Conservation (phyloP, 2,329 filamentous ascomycete species). For the Penicillium sp. region DNA sequence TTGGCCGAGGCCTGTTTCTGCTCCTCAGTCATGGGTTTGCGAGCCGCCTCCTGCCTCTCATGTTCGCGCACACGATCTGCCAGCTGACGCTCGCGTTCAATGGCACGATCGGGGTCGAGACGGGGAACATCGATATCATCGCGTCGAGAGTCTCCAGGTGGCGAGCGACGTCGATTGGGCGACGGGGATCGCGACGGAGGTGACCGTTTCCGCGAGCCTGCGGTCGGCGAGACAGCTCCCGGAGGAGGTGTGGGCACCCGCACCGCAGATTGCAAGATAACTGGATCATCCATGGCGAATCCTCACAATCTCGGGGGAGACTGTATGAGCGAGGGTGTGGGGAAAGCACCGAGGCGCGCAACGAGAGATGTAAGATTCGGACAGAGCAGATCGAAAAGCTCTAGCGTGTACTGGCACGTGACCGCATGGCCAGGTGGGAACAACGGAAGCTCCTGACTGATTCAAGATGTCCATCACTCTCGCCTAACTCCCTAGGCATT, state of each 20-base stretch:
- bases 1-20: slow-evolving; percentile 84
- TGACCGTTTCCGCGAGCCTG: slow-evolving; percentile 52
- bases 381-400: slow-evolving; percentile 15
- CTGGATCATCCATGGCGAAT: slow-evolving; percentile 40
- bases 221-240: slow-evolving; percentile 44
- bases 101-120: slow-evolving; percentile 46
- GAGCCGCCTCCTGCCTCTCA: slow-evolving; percentile 44
- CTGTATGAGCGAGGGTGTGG: slow-evolving; percentile 2
- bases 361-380: no score
- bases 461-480: slow-evolving; percentile 8
- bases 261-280: slow-evolving; percentile 52
- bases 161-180: slow-evolving; percentile 47
- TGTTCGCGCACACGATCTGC: slow-evolving; percentile 50
- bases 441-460: slow-evolving; percentile 17
- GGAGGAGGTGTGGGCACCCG: slow-evolving; percentile 54
- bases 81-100: slow-evolving; percentile 47
- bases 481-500: neutral
- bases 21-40: slow-evolving; percentile 61
- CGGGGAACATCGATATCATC: slow-evolving; percentile 42
- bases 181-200: slow-evolving; percentile 51
- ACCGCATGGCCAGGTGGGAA: neutral
- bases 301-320: neutral
- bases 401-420: slow-evolving; percentile 11
- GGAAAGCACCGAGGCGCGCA: neutral
- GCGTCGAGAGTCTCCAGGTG: slow-evolving; percentile 34